Evolutionary conservation across 202 grass and related monocot species (phyloP), one percentile per base, ranked within the genome.

Genomic region (Schoenoplectus triqueter): DNA sequence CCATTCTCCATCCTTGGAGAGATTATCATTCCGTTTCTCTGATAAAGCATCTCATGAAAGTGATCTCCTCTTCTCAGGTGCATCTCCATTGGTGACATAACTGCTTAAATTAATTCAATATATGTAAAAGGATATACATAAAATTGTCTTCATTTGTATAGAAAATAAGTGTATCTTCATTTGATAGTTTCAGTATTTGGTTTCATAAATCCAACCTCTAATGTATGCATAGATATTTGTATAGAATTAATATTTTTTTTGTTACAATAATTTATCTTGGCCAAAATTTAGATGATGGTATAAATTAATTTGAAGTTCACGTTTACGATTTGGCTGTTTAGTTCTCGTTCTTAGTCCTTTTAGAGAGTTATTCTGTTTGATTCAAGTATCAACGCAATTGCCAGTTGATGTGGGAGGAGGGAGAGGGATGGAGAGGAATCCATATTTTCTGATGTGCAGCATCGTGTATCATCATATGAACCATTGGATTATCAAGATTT

Each of bases 1-100:
- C 86, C 77, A 52, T 60, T 88, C 3, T 84, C 87, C 14, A 93
- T 48, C 73, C 90, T 85, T 41, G 86, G 84, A 69, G 89, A 80
- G 8, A 78, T 66, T 41, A n/a, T 22, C 19, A 88, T 85, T 70
- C 90, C 46, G 15, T 69, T 78, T 89, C 91, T 86, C 20, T 88
- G 88, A 56, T 92, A 90, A 65, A 95, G 85, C 88, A 91, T 91
- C 84, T 90, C 85, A 13, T 85, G 82, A 70, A 94, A 88, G 65
- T 84, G 85, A 63, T 94, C 84, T 73, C 90, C 92, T 88, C 84
- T 85, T 87, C 84, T 91, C 89, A 87, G 70, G 74, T 84, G 87
- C 76, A 94, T 88, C 71, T 94, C 92, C 89, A 93, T 85, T 31
- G 90, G 74, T 19, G 89, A 87, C 81, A 93, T 82, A 17, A 90